Conservation (phyloP, 495 filamentous ascomycete species). For the Aspergillus wentii region DNA sequence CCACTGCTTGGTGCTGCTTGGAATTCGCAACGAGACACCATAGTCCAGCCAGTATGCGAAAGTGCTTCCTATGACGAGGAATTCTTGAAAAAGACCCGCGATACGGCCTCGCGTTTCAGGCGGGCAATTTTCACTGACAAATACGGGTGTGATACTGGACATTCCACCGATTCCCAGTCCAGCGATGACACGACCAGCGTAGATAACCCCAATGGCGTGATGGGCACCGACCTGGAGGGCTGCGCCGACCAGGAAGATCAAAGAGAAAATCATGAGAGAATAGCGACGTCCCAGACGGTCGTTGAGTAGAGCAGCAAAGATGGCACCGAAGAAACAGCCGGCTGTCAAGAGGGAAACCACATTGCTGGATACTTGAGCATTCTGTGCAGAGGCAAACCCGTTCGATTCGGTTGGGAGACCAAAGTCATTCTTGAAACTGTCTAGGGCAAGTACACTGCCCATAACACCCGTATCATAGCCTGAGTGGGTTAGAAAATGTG, state of each 20-base stretch:
- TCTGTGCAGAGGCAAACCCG: conserved; percentile 28
- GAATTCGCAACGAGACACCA: conserved; percentile 38
- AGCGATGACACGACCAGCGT: conserved; percentile 38
- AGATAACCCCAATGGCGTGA: conserved; percentile 29
- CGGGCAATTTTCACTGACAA: conserved; percentile 45
- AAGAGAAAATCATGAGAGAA: conserved; percentile 49
- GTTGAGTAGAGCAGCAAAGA: conserved; percentile 53
- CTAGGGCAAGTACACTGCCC: conserved; percentile 50
- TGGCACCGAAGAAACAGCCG: conserved; percentile 64
- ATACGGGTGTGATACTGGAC: conserved; percentile 44
- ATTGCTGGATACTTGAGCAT: conserved; percentile 47
- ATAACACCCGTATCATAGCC: conserved; percentile 57
- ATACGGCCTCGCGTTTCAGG: conserved; percentile 39
- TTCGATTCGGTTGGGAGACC: conserved; percentile 26
- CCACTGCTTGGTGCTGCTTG: conserved; percentile 44
- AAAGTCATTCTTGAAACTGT: conserved; percentile 54
- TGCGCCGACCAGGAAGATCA: conserved; percentile 60
- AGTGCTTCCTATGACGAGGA: conserved; percentile 22
- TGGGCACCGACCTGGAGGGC: conserved; percentile 52
- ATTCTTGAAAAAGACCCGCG: conserved; percentile 36
- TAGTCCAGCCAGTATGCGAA: conserved; percentile 50
- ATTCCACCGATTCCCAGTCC: conserved; percentile 41
- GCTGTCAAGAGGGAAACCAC: conserved; percentile 60
- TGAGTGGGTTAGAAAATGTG: too few relatives aligned
- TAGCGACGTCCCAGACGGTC: conserved; percentile 55